Evolutionary conservation across 2,329 filamentous ascomycete species (phyloP).

Genomic region (Pseudogymnoascus sp.): DNA sequence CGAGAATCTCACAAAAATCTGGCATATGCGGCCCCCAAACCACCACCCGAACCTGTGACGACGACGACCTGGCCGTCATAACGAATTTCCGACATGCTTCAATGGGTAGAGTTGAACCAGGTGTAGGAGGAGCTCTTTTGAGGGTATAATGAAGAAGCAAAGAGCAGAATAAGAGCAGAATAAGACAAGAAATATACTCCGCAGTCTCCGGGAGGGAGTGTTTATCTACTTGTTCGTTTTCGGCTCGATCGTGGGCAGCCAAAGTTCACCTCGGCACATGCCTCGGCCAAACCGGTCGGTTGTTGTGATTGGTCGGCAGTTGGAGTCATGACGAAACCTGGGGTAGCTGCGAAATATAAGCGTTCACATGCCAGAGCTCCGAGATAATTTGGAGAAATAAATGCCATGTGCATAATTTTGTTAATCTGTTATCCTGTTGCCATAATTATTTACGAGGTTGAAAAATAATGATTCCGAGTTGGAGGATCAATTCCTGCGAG

Average conservation of each 20-base stretch:
- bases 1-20: too few species aligned
- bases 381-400: slow-evolving; percentile 4
- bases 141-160: not conserved
- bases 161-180: not conserved
- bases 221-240: slow-evolving; percentile 8
- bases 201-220: not conserved
- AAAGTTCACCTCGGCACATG: slow-evolving; percentile 7
- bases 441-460: not conserved
- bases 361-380: slow-evolving; percentile 9
- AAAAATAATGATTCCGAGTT: not conserved
- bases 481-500: not conserved
- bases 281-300: not conserved
- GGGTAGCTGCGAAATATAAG: slow-evolving; percentile 4
- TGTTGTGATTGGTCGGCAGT: slow-evolving; percentile 1
- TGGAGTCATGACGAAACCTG: slow-evolving; percentile 8
- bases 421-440: not conserved
- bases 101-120: slow-evolving; percentile 12
- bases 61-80: slow-evolving; percentile 89
- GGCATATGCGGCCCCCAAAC: too few species aligned
- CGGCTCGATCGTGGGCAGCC: not conserved
- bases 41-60: too few species aligned
- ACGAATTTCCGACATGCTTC: slow-evolving; percentile 55
- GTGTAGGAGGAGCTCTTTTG: not conserved
- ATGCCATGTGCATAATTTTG: not conserved
- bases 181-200: slow-evolving; percentile 1